Evolutionary conservation across 2,329 filamentous ascomycete species (phyloP).

Genomic region (Chaetomium sp.): DNA sequence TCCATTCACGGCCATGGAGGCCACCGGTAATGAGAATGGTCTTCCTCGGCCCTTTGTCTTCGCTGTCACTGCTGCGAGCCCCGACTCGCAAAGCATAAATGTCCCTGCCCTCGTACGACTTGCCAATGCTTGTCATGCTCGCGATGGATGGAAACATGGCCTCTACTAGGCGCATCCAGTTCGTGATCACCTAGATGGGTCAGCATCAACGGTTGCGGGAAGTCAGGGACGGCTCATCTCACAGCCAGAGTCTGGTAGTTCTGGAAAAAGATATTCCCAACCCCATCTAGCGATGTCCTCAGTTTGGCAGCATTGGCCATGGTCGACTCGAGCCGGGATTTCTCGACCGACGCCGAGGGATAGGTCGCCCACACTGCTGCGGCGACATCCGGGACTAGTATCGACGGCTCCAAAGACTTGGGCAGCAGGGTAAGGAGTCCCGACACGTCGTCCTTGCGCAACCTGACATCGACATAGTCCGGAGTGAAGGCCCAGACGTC

Average conservation of each 20-base stretch:
- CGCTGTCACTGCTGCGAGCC: constrained; percentile 37
- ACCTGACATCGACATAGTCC: constrained; percentile 80
- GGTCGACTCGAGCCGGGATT: constrained; percentile 30
- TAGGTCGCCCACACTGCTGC: constrained; percentile 77
- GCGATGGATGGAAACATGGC: constrained; percentile 88
- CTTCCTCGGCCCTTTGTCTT: constrained; percentile 38
- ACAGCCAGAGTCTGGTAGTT: constrained; percentile 89
- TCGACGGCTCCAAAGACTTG: constrained; percentile 67
- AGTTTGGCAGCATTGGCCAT: constrained; percentile 38
- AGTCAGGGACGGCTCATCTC: constrained; percentile 30
- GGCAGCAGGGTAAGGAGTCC: constrained; percentile 79
- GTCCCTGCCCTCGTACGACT: constrained; percentile 83
- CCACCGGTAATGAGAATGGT: constrained; percentile 68
- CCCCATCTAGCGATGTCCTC: constrained; percentile 41
- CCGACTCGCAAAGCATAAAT: constrained; percentile 82
- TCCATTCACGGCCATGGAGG: constrained; percentile 95
- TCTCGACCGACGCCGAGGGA: constrained; percentile 49
- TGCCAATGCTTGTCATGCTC: constrained; percentile 73
- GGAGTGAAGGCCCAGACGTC: constrained; percentile 88
- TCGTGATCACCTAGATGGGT: constrained; percentile 57
- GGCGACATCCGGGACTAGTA: constrained; percentile 81
- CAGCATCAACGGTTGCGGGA: neutral
- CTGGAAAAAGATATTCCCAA: constrained; percentile 83
- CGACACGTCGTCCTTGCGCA: constrained; percentile 75
- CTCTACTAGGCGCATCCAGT: constrained; percentile 87